Evolutionary conservation across 192 early-diverging fungal species (phyloP).

Genomic region (Thamnidium elegans): DNA sequence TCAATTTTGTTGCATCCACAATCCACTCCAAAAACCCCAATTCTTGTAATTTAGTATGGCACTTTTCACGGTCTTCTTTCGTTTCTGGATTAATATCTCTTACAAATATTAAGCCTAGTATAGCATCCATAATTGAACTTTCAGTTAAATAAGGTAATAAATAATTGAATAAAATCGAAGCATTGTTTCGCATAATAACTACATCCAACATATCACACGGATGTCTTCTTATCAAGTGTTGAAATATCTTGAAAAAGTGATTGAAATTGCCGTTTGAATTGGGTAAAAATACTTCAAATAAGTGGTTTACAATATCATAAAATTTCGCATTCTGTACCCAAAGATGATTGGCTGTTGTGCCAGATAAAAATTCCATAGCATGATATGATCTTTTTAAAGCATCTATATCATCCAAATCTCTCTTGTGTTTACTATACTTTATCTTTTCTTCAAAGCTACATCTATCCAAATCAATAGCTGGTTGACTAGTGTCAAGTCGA

Average conservation of each 20-base stretch:
- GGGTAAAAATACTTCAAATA: conserved; percentile 28
- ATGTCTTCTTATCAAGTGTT: conserved; percentile 28
- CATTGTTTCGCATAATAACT: conserved; percentile 16
- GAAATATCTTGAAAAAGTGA: conserved; percentile 34
- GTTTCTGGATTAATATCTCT: conserved; percentile 24
- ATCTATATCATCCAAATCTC: conserved; percentile 23
- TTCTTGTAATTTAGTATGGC: conserved; percentile 11
- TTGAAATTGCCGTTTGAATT: conserved; percentile 31
- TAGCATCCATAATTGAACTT: conserved; percentile 18
- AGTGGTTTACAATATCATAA: conserved; percentile 16
- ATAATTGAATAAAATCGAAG: conserved; percentile 23
- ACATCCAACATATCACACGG: conserved; percentile 29
- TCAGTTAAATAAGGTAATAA: conserved; percentile 30
- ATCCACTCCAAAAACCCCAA: conserved; percentile 24
- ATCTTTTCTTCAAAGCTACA: conserved; percentile 13
- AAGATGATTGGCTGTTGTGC: conserved; percentile 25
- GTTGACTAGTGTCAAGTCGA: background rate
- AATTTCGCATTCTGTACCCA: conserved; percentile 30
- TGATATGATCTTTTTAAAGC: conserved; percentile 38
- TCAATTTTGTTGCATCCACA: conserved; percentile 17
- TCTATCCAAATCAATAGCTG: background rate
- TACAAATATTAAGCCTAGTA: conserved; percentile 27
- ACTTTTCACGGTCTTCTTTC: conserved; percentile 15
- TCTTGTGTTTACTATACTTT: conserved; percentile 9
- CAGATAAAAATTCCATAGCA: conserved; percentile 35